phyloP scores from a whole-genome alignment of 371 early-diverging fungal species.

The Saksenaea vasiformis region DNA sequence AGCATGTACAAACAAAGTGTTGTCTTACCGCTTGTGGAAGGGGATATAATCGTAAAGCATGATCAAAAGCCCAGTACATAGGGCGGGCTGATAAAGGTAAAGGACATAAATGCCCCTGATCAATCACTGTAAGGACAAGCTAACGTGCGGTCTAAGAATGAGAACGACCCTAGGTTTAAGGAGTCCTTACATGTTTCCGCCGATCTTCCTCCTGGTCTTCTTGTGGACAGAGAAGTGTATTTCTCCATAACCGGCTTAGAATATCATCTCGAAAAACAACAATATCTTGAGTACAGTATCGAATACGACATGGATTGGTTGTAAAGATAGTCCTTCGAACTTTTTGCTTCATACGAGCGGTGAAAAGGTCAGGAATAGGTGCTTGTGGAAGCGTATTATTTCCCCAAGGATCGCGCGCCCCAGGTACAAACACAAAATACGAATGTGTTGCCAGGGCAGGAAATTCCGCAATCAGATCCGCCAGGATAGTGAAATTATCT shows the following conservation, averaged over 20 bases:
- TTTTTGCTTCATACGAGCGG: constrained; percentile 56
- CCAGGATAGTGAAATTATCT: constrained; percentile 73
- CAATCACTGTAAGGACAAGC: constrained; percentile 82
- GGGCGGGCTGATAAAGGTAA: constrained; percentile 76
- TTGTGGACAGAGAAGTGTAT: constrained; percentile 66
- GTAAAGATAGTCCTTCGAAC: constrained; percentile 66
- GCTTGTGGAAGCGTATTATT: constrained; percentile 73
- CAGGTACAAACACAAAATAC: constrained; percentile 90
- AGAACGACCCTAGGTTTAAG: constrained; percentile 12
- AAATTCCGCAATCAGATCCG: constrained; percentile 75
- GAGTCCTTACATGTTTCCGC: constrained; percentile 57
- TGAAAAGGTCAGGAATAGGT: constrained; percentile 74
- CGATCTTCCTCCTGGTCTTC: constrained; percentile 50
- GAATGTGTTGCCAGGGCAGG: constrained; percentile 64
- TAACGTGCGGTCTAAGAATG: constrained; percentile 25
- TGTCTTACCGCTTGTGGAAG: constrained; percentile 77
- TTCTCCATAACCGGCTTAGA: constrained; percentile 73
- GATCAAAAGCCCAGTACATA: constrained; percentile 79
- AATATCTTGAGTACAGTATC: constrained; percentile 85
- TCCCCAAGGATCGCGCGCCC: constrained; percentile 83
- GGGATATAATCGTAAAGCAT: constrained; percentile 85
- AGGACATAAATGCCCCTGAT: constrained; percentile 85
- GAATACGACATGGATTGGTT: constrained; percentile 86
- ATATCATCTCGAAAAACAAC: constrained; percentile 87
- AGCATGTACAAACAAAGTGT: background rate